Base-by-base conservation (phyloP, 352 stramenopile genomes). In the Halophytophthora polymorphica region DNA sequence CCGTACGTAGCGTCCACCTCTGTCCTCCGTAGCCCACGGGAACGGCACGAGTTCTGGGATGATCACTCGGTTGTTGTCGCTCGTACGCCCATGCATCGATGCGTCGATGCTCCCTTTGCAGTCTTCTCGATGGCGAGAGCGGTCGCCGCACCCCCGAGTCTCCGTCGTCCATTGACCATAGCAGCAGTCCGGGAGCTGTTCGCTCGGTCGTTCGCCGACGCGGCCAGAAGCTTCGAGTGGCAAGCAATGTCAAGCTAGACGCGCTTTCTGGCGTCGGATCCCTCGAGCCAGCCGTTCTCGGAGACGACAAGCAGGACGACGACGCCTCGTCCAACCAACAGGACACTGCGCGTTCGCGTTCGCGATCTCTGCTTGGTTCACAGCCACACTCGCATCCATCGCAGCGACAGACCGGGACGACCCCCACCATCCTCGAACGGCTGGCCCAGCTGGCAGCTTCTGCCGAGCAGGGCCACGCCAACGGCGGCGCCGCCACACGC, bases 271-370 rank as follows among this genome's bases (percentile, higher is more conserved):
- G 12, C 14, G 25, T 31, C 25, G 25, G 25, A 31, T 31, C 25
- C 25, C 37, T 15, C 21, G 23, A 34, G 33, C 50, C 41, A 31
- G 19, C 41, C 53, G 28, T 19, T 28, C 7, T 43, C 12, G 38
- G 15, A 53, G 38, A 44, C 19, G 4, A 35, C 45, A 2, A 33
- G 17, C 36, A 31, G 13, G 6, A 14, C 22, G 33, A 49, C 6
- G n/a, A 50, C 18, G 17, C 47, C 17, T 48, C 45, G 15, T 73
- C 58, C 34, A 76, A 78, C 39, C 66, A 78, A 23, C 58, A 76
- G 15, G 62, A 76, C 6, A 47, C n/a, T 0, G 39, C 38, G 11
- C 50, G 41, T 48, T 21, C 18, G 38, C 17, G 17, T 12, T 28
- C 33, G 18, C 21, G 5, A 36, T 21, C 13, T n/a, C 13, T 46